Evolutionary conservation across 768 basidiomycete genomes (phyloP).

Genomic region (Phallus indusiatus): DNA sequence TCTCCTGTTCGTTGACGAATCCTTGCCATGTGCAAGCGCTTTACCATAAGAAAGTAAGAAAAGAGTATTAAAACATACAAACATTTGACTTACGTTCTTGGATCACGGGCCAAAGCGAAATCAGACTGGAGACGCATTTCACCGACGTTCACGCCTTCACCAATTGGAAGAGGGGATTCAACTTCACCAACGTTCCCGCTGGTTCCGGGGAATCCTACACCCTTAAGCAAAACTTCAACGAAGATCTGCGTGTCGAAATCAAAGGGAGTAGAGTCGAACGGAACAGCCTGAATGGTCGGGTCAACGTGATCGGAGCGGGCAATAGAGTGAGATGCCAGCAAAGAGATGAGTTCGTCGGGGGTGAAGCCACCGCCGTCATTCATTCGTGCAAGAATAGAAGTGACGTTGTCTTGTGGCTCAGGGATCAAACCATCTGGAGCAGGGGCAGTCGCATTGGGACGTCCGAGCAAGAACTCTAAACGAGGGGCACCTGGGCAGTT

Average conservation of each 20-base stretch:
- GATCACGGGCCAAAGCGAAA: conserved; percentile 18
- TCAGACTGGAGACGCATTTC: conserved; percentile 23
- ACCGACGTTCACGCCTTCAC: conserved; percentile 8
- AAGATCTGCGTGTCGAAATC: conserved; percentile 16
- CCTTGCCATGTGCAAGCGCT: conserved; percentile 21
- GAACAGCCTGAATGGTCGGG: conserved; percentile 16
- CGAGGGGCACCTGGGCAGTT: conserved; percentile 5
- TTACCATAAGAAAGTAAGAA: not conserved
- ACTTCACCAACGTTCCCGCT: conserved; percentile 25
- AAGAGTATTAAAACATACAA: not conserved
- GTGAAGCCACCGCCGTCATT: conserved; percentile 18
- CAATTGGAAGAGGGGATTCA: not conserved
- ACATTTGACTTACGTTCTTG: conserved; percentile 14
- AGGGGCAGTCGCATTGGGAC: conserved; percentile 6
- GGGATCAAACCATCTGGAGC: conserved; percentile 9
- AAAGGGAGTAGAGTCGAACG: conserved; percentile 18
- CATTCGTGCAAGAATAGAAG: conserved; percentile 17
- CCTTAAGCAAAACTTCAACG: conserved; percentile 19
- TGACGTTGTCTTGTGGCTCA: conserved; percentile 14
- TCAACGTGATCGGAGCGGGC: conserved; percentile 20
- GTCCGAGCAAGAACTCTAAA: not conserved
- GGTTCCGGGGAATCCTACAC: conserved; percentile 22
- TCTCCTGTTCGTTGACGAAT: conserved; percentile 20
- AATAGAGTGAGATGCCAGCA: conserved; percentile 20
- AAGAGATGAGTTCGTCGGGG: conserved; percentile 16